A percentile compares a stretch with the other conserved stretches of the same genome.
Conservation (phyloP, 768 basidiomycete genomes). For the Amanita rubescens region DNA sequence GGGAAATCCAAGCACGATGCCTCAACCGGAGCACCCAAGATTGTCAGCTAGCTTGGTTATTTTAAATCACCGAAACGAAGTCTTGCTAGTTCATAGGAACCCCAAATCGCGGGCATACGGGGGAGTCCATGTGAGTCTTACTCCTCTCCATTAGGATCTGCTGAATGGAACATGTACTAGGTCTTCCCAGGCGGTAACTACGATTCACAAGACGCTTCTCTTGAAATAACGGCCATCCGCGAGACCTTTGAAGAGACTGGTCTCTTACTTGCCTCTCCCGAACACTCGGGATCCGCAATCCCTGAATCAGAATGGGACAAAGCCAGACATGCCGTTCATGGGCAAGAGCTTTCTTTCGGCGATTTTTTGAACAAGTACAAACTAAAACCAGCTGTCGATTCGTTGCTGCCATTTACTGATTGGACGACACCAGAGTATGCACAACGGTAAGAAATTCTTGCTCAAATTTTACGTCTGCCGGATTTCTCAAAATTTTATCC, state of each 20-base stretch:
- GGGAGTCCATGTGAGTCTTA: constrained; percentile 50
- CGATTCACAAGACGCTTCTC: constrained; percentile 53
- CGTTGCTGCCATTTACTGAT: constrained; percentile 62
- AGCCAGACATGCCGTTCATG: constrained; percentile 50
- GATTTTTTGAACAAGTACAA: constrained; percentile 41
- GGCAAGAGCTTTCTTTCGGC: constrained; percentile 40
- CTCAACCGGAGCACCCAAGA: constrained; percentile 29
- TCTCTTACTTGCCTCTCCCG: constrained; percentile 46
- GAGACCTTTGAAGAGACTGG: constrained; percentile 78
- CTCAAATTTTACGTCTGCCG: constrained; percentile 4
- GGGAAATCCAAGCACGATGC: constrained; percentile 11
- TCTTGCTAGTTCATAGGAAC: constrained; percentile 65
- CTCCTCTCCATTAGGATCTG: neutral
- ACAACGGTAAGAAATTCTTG: constrained; percentile 34
- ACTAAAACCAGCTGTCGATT: constrained; percentile 35
- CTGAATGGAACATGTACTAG: constrained; percentile 25
- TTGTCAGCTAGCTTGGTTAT: constrained; percentile 64
- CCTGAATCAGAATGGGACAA: constrained; percentile 38
- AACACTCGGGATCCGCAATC: constrained; percentile 13
- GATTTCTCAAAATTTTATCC: constrained; percentile 7
- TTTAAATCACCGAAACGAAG: constrained; percentile 58
- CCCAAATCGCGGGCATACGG: constrained; percentile 56
- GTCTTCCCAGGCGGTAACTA: constrained; percentile 74
- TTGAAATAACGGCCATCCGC: constrained; percentile 58
- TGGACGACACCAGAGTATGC: constrained; percentile 62